Conservation (phyloP, 2,329 filamentous ascomycete species). For the Cordyceps cateniannulata region DNA sequence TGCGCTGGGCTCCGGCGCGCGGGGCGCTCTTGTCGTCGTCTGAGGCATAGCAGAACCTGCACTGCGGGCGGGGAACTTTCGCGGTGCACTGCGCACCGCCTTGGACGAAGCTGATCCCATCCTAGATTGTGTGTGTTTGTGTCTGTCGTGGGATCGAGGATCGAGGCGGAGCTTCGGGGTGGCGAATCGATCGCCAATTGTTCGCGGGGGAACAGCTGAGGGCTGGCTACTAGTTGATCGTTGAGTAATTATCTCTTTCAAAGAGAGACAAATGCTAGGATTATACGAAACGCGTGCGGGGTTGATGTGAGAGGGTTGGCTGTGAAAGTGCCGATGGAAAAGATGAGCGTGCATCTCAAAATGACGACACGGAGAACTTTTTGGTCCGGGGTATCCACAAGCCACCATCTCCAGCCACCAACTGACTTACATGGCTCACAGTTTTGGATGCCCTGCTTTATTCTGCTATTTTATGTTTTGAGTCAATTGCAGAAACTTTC, state of each 20-base stretch:
- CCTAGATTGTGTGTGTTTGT: background rate
- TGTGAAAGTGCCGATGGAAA: background rate
- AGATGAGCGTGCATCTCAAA: background rate
- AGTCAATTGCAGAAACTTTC: too few relatives aligned
- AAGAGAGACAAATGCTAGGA: background rate
- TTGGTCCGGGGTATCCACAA: background rate
- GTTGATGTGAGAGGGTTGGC: background rate
- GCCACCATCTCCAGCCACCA: background rate
- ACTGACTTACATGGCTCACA: background rate
- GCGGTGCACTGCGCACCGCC: conserved; percentile 37
- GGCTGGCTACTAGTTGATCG: background rate
- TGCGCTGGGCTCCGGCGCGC: conserved; percentile 9
- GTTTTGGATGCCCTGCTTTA: too few relatives aligned
- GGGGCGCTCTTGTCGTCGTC: background rate
- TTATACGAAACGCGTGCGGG: background rate
- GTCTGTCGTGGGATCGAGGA: background rate
- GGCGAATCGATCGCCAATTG: background rate
- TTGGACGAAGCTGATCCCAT: conserved; percentile 45
- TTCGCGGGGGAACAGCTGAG: too few relatives aligned
- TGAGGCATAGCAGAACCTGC: conserved; percentile 19
- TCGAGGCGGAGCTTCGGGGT: background rate
- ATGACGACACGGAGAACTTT: conserved; percentile 10
- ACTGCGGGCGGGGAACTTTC: conserved; percentile 39
- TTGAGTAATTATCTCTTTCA: too few relatives aligned
- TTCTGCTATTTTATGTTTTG: too few relatives aligned